These are phyloP conservation scores for Pleurotus tuoliensis DNA, from an alignment of 768 basidiomycete species.

Conservation along the genomic window DNA sequence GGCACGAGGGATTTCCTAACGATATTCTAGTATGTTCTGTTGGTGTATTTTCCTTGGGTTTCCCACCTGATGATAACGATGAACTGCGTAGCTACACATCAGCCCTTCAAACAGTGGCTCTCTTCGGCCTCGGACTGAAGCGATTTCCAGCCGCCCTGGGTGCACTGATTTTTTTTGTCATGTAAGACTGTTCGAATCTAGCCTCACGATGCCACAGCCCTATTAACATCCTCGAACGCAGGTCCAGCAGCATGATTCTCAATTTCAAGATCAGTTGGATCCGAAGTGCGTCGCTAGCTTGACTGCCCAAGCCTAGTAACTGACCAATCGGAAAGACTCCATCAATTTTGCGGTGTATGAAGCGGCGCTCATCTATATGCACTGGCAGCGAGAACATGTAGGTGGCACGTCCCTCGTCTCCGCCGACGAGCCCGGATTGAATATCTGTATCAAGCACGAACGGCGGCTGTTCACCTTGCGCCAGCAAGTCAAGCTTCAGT, in stretches of 20 bases:
- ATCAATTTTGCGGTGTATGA: constrained; percentile 79
- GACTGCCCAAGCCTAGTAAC: neutral
- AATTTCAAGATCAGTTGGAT: constrained; percentile 5
- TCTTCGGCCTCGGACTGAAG: constrained; percentile 47
- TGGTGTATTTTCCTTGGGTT: neutral
- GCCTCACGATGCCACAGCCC: too few relatives aligned
- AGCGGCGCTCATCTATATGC: constrained; percentile 62
- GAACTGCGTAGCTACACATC: constrained; percentile 16
- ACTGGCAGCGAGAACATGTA: constrained; percentile 26
- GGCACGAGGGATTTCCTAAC: constrained; percentile 43
- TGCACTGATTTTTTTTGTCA: constrained; percentile 30
- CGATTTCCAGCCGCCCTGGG: constrained; percentile 41
- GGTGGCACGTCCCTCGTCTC: constrained; percentile 22
- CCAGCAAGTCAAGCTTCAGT: constrained; percentile 16
- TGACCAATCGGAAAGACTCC: constrained; percentile 35
- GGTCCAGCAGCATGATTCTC: constrained; percentile 1
- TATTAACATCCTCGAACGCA: neutral
- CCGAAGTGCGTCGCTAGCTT: neutral
- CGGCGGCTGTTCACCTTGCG: constrained; percentile 36
- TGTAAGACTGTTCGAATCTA: constrained; percentile 23
- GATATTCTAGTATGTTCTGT: constrained; percentile 40
- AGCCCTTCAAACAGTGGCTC: constrained; percentile 39
- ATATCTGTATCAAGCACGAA: constrained; percentile 30
- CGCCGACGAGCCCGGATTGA: constrained; percentile 11
- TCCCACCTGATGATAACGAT: constrained; percentile 12